phyloP scores from a whole-genome alignment of 495 filamentous ascomycete species.

The Aspergillus egyptiacus region DNA sequence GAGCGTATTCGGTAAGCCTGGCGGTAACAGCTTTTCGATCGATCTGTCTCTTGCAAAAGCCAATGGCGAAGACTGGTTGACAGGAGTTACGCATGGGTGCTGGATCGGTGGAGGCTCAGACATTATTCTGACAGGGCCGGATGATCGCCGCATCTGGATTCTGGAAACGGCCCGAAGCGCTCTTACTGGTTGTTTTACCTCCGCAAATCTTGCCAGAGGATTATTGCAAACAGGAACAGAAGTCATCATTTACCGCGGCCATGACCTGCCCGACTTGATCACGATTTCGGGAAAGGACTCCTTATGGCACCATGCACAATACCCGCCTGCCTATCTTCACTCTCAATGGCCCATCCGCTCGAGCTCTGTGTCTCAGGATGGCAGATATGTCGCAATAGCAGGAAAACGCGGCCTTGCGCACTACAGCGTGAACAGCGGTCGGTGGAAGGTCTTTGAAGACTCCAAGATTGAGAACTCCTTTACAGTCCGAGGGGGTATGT shows the following conservation, averaged over 20 bases:
- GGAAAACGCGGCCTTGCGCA: slow-evolving; percentile 90
- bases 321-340: slow-evolving; percentile 76
- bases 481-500: slow-evolving; percentile 90
- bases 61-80: slow-evolving; percentile 76
- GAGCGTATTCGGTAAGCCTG: slow-evolving; percentile 93
- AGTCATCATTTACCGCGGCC: slow-evolving; percentile 86
- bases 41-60: slow-evolving; percentile 55
- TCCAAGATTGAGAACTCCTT: slow-evolving; percentile 80
- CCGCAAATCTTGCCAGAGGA: slow-evolving; percentile 80
- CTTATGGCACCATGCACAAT: slow-evolving; percentile 86
- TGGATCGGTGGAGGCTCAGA: slow-evolving; percentile 89
- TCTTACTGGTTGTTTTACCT: slow-evolving; percentile 81
- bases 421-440: slow-evolving; percentile 88
- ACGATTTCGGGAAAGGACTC: slow-evolving; percentile 89
- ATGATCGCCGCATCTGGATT: slow-evolving; percentile 75
- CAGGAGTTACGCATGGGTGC: slow-evolving; percentile 63
- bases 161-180: slow-evolving; percentile 90
- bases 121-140: slow-evolving; percentile 61
- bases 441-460: slow-evolving; percentile 93
- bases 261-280: slow-evolving; percentile 82
- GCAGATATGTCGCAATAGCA: slow-evolving; percentile 89
- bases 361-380: slow-evolving; percentile 81
- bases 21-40: slow-evolving; percentile 70
- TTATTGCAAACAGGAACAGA: slow-evolving; percentile 81
- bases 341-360: slow-evolving; percentile 90